Evolutionary conservation across 139 green algal genomes (phyloP).

Genomic region (Pedinophyceae sp.): DNA sequence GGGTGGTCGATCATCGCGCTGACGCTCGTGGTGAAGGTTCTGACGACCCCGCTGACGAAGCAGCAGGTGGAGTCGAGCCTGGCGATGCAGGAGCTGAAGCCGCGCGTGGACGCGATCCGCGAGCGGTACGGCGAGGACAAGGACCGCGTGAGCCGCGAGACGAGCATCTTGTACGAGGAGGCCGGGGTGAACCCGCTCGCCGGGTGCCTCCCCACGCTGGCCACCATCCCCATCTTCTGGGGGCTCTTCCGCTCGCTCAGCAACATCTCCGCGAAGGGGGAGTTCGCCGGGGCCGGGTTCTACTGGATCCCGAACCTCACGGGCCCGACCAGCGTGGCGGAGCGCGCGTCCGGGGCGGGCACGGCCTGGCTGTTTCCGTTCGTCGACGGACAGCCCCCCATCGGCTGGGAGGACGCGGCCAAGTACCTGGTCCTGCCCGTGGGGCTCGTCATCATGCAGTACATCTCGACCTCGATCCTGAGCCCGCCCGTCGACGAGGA

Average conservation of each 20-base stretch:
- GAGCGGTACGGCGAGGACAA: slow-evolving; percentile 67
- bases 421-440: slow-evolving; percentile 85
- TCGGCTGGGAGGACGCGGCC: slow-evolving; percentile 71
- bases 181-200: slow-evolving; percentile 58
- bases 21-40: slow-evolving; percentile 45
- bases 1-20: slow-evolving; percentile 66
- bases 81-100: slow-evolving; percentile 67
- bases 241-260: slow-evolving; percentile 65
- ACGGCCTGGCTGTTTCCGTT: slow-evolving; percentile 69
- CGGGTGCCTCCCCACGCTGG: slow-evolving; percentile 73
- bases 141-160: slow-evolving; percentile 57
- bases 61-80: slow-evolving; percentile 60
- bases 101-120: slow-evolving; percentile 21
- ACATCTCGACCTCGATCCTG: slow-evolving; percentile 27
- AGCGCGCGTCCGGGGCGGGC: slow-evolving; percentile 17
- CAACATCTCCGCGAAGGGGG: slow-evolving; percentile 18
- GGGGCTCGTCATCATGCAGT: slow-evolving; percentile 53
- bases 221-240: slow-evolving; percentile 85
- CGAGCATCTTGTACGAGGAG: slow-evolving; percentile 69
- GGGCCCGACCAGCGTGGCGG: slow-evolving; percentile 25
- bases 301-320: slow-evolving; percentile 71
- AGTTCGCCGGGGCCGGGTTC: slow-evolving; percentile 31
- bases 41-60: slow-evolving; percentile 50
- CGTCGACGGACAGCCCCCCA: slow-evolving; percentile 66
- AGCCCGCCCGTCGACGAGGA: slow-evolving; percentile 40